Evolutionary conservation across 352 stramenopile genomes (phyloP).

Genomic region (Phytophthora boehmeriae): DNA sequence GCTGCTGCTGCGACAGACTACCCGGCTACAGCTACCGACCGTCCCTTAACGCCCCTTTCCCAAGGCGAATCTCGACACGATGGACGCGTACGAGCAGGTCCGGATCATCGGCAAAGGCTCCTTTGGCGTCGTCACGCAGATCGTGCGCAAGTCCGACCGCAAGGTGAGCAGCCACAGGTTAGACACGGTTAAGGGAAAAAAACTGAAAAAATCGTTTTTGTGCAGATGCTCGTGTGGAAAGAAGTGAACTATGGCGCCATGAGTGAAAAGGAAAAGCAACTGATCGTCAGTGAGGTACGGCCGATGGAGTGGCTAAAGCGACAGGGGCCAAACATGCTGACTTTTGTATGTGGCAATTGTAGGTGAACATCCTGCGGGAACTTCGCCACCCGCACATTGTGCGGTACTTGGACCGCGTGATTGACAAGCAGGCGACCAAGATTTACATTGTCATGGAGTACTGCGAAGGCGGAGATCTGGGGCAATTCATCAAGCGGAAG

Average conservation of each 20-base stretch:
- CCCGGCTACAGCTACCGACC: constrained; percentile 1
- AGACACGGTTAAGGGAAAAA: neutral
- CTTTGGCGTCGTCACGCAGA: constrained; percentile 92
- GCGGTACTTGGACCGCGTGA: constrained; percentile 93
- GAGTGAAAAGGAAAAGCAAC: constrained; percentile 94
- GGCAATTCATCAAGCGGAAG: constrained; percentile 92
- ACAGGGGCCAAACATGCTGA: neutral
- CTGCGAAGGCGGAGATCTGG: constrained; percentile 91
- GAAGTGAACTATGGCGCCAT: constrained; percentile 93
- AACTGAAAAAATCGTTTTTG: constrained; percentile 7
- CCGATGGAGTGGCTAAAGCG: neutral
- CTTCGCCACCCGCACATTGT: constrained; percentile 94
- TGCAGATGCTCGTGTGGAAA: constrained; percentile 91
- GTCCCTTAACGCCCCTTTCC: neutral
- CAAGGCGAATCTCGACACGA: constrained; percentile 23
- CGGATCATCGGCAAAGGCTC: constrained; percentile 92
- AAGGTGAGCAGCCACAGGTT: constrained; percentile 52
- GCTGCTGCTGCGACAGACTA: too few relatives aligned
- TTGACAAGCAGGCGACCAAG: constrained; percentile 92
- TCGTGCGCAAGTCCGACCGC: constrained; percentile 87
- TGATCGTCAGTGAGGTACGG: constrained; percentile 91
- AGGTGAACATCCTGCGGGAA: constrained; percentile 94
- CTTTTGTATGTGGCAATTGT: neutral
- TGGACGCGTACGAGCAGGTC: constrained; percentile 91
- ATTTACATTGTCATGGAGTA: constrained; percentile 97